phyloP scores from a whole-genome alignment of 2,329 filamentous ascomycete species.

The Paecilomyces sp. region DNA sequence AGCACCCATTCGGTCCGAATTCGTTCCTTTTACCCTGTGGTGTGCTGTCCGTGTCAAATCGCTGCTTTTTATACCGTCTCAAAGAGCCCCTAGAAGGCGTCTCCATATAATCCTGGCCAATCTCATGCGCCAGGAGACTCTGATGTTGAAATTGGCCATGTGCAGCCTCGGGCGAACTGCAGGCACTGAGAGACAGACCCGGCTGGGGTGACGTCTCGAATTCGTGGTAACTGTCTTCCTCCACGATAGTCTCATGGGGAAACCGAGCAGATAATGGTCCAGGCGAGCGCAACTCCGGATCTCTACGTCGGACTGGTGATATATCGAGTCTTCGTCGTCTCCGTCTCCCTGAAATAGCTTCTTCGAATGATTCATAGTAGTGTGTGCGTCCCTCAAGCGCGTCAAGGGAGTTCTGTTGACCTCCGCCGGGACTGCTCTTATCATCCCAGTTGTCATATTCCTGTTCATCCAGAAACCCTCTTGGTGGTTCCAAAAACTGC shows the following conservation, averaged over 20 bases:
- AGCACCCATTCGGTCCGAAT: not conserved
- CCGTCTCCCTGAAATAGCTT: conserved; percentile 10
- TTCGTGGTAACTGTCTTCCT: not conserved
- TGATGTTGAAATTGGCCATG: not conserved
- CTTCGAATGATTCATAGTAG: conserved; percentile 17
- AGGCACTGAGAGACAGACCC: not conserved
- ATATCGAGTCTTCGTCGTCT: conserved; percentile 4
- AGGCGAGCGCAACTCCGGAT: not conserved
- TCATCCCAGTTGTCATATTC: conserved; percentile 19
- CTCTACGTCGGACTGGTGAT: not conserved
- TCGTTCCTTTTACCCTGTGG: not conserved
- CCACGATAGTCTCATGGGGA: not conserved
- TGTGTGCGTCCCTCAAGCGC: conserved; percentile 21
- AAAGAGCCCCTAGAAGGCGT: not conserved
- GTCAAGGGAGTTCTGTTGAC: conserved; percentile 27
- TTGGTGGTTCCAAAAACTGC: conserved; percentile 10
- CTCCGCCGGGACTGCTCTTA: conserved; percentile 21
- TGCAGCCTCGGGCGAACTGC: not conserved
- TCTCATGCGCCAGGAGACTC: not conserved
- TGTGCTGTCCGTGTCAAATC: not conserved
- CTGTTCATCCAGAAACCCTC: conserved; percentile 19
- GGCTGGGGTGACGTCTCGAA: not conserved
- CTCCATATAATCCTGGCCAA: not conserved
- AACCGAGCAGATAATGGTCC: not conserved
- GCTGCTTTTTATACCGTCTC: not conserved